Evolutionary conservation across 306 rosid genomes (phyloP), one percentile per base, ranked within the genome.

Genomic region (Castanospermum australe): DNA sequence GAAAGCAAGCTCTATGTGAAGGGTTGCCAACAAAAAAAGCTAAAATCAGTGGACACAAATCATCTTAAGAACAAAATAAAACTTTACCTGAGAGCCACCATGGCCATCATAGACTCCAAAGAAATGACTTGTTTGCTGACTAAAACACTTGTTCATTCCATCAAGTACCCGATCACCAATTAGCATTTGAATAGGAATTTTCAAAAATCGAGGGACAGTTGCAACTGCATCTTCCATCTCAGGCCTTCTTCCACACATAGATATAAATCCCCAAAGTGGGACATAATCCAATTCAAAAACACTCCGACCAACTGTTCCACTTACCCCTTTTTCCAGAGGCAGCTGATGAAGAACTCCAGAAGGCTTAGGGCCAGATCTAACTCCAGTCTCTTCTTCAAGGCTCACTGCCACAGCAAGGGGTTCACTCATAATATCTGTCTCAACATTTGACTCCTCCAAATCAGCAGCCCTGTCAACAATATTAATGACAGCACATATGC

Each of bases 61-160:
- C 44, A 41, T 47, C 7, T 4, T 39, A 38, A 63, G 24, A 47
- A 14, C 28, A 79, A 67, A 56, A 56, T 9, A 52, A 54, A 61
- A 38, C 42, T 36, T 67, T 79, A 89, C 98, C 97, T 93, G 98
- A 77, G 83, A 88, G 48, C 98, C 98, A 66, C 98, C 98, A 82
- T 93, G 98, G 57, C 98, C 98, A 74, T 93, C 98, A 72, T 91
- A 93, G 45, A 93, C 98, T 66, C 98, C 98, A 81, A 88, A 91
- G 81, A 91, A 93, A 88, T 93, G 93, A 67, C 78, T 42, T n/a
- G 84, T 88, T 83, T 89, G 98, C 74, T 81, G 82, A 80, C 79
- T 64, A 66, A 85, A 79, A 81, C 87, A 71, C 80, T 84, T 87
- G 83, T 74, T 79, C 84, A 87, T 35, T 79, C 94, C 92, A 73